Conservation (phyloP, 2,329 filamentous ascomycete genomes). For the Scolecobasidium constrictum region DNA sequence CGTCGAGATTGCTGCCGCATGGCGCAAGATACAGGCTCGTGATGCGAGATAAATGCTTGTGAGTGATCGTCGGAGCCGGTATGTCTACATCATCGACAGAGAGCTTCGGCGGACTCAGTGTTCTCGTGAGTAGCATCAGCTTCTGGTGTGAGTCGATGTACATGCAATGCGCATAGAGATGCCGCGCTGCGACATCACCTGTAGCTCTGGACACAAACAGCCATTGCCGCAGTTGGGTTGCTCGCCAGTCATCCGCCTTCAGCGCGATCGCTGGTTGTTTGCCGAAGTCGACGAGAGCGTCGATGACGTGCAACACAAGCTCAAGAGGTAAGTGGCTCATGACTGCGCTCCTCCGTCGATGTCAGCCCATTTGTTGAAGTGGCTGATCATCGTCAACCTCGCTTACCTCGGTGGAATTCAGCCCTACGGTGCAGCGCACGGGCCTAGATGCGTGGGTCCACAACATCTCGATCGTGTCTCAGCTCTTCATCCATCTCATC, state of each 20-base stretch:
- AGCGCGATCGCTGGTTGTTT: conserved; percentile 16
- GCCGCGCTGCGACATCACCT: conserved; percentile 28
- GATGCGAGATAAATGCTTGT: conserved; percentile 16
- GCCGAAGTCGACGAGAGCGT: conserved; percentile 13
- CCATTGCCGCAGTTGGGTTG: conserved; percentile 34
- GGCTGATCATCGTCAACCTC: too few relatives aligned
- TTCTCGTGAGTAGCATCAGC: conserved; percentile 24
- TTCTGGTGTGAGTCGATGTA: conserved; percentile 31
- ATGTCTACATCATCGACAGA: conserved; percentile 13
- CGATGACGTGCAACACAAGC: conserved; percentile 19
- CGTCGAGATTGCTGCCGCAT: conserved; percentile 24
- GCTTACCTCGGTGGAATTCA: too few relatives aligned
- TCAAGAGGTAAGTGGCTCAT: conserved; percentile 16
- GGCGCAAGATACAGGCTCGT: conserved; percentile 27
- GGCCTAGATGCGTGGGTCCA: too few relatives aligned
- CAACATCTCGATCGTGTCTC: too few relatives aligned
- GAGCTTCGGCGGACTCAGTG: conserved; percentile 20
- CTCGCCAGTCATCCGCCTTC: conserved; percentile 24
- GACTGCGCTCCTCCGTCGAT: too few relatives aligned
- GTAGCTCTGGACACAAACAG: conserved; percentile 35
- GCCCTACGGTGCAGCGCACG: too few relatives aligned
- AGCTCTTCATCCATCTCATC: too few relatives aligned
- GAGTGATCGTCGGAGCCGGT: conserved; percentile 1
- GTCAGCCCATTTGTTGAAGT: too few relatives aligned
- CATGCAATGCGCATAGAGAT: conserved; percentile 36